These are phyloP conservation scores for Aspergillus calidoustus DNA, from an alignment of 2,329 filamentous ascomycete species.

Conservation along the genomic window DNA sequence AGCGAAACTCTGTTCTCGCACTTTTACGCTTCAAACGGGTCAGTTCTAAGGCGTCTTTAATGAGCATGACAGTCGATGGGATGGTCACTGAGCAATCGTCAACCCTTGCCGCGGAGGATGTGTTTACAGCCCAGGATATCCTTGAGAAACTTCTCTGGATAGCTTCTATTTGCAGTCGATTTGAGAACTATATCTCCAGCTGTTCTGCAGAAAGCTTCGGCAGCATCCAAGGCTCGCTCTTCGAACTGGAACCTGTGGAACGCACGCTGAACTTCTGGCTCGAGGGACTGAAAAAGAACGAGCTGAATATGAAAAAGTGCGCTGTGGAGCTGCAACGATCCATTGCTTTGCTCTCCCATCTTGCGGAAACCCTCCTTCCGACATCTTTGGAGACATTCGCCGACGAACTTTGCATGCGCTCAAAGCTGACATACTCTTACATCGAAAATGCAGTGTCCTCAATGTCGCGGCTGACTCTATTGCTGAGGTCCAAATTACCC, in stretches of 20 bases:
- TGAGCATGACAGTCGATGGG: conserved; percentile 79
- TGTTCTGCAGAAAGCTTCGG: conserved; percentile 80
- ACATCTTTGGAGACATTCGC: conserved; percentile 73
- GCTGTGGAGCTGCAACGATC: conserved; percentile 80
- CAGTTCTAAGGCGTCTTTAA: conserved; percentile 81
- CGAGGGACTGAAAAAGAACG: conserved; percentile 79
- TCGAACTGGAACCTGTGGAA: conserved; percentile 91
- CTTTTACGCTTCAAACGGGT: conserved; percentile 86
- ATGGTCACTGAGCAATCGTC: conserved; percentile 70
- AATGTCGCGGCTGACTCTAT: conserved; percentile 64
- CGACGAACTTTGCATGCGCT: conserved; percentile 78
- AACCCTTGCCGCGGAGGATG: conserved; percentile 72
- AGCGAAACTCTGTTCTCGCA: conserved; percentile 85
- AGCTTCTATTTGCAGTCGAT: conserved; percentile 78
- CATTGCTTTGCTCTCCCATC: conserved; percentile 83
- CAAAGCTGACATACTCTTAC: conserved; percentile 76
- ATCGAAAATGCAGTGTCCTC: conserved; percentile 76
- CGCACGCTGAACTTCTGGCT: conserved; percentile 86
- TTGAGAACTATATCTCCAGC: conserved; percentile 77
- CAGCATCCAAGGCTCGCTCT: conserved; percentile 76
- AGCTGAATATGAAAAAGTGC: conserved; percentile 82
- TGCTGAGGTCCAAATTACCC: conserved; percentile 70
- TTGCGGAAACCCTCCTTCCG: conserved; percentile 79
- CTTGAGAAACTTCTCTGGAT: conserved; percentile 87
- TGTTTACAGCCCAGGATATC: conserved; percentile 79